Conservation (phyloP, 805 yeast species). For the Cyberlindnera suaveolens region DNA sequence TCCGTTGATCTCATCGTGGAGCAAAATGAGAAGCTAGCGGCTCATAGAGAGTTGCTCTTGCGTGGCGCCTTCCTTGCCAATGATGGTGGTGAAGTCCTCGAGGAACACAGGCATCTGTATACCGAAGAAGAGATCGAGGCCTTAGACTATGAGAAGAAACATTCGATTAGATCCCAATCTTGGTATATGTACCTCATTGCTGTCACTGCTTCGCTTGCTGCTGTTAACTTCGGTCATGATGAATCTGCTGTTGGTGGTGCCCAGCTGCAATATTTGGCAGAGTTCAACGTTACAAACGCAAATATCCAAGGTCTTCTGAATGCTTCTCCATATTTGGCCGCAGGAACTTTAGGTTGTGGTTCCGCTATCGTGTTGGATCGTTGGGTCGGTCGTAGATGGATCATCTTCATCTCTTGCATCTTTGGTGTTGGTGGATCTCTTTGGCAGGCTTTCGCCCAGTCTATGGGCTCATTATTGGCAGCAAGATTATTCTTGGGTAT, state of each 20-base stretch:
- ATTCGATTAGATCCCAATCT: conserved; percentile 43
- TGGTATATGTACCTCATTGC: conserved; percentile 53
- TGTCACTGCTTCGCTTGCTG: conserved; percentile 45
- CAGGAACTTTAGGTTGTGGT: conserved; percentile 52
- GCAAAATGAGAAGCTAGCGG: conserved; percentile 10
- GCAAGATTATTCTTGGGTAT: conserved; percentile 56
- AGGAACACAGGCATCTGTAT: conserved; percentile 27
- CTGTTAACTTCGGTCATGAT: conserved; percentile 70
- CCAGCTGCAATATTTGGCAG: conserved; percentile 42
- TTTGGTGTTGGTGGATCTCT: conserved; percentile 54
- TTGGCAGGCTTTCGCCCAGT: conserved; percentile 58
- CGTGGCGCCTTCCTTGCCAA: conserved; percentile 56
- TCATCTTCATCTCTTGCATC: conserved; percentile 50
- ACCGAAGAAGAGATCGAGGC: conserved; percentile 26
- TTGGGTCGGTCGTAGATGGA: conserved; percentile 51
- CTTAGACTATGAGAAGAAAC: conserved; percentile 38
- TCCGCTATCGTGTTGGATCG: conserved; percentile 46
- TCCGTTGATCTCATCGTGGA: conserved; percentile 6
- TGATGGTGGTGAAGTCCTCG: conserved; percentile 32
- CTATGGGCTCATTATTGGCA: conserved; percentile 54
- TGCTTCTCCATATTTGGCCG: conserved; percentile 60
- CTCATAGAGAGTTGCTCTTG: conserved; percentile 31
- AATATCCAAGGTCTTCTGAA: conserved; percentile 53
- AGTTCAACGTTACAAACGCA: conserved; percentile 36
- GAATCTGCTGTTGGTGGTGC: conserved; percentile 70